phyloP scores from a whole-genome alignment of 1,284 basidiomycete genomes.

The Ustilago curta region DNA sequence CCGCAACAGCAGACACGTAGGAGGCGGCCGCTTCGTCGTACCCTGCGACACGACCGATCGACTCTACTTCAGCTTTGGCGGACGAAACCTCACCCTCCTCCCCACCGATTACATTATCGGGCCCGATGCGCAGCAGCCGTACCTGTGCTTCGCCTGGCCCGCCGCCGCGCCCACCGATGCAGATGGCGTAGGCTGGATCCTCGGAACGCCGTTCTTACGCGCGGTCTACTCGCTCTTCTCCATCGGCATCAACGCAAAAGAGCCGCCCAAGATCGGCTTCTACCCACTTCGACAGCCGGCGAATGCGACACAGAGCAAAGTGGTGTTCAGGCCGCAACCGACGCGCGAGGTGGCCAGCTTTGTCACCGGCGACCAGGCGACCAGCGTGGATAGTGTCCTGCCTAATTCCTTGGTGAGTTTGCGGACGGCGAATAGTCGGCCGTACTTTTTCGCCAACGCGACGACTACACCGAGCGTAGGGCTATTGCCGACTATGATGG shows the following conservation, averaged over 20 bases:
- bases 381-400: slow-evolving; percentile 77
- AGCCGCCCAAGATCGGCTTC: slow-evolving; percentile 48
- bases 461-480: slow-evolving; percentile 36
- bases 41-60: slow-evolving; percentile 79
- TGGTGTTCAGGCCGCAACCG: slow-evolving; percentile 16
- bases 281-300: slow-evolving; percentile 42
- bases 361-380: slow-evolving; percentile 76
- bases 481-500: slow-evolving; percentile 21
- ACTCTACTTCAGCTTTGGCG: slow-evolving; percentile 74
- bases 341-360: slow-evolving; percentile 72
- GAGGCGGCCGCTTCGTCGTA: slow-evolving; percentile 80
- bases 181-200: slow-evolving; percentile 87
- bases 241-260: slow-evolving; percentile 40
- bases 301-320: slow-evolving; percentile 69
- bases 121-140: slow-evolving; percentile 76
- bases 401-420: slow-evolving; percentile 81
- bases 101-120: slow-evolving; percentile 87
- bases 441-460: slow-evolving; percentile 78
- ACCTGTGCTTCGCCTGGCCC: slow-evolving; percentile 85
- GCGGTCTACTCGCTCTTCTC: slow-evolving; percentile 86
- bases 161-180: slow-evolving; percentile 76
- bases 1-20: slow-evolving; percentile 78
- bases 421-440: slow-evolving; percentile 76
- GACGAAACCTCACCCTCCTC: slow-evolving; percentile 76
- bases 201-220: slow-evolving; percentile 83